Percentiles rank a stretch among this genome's conserved stretches.
Evolutionary conservation across 768 basidiomycete species (phyloP).

Genomic region (Myochromella boudieri): DNA sequence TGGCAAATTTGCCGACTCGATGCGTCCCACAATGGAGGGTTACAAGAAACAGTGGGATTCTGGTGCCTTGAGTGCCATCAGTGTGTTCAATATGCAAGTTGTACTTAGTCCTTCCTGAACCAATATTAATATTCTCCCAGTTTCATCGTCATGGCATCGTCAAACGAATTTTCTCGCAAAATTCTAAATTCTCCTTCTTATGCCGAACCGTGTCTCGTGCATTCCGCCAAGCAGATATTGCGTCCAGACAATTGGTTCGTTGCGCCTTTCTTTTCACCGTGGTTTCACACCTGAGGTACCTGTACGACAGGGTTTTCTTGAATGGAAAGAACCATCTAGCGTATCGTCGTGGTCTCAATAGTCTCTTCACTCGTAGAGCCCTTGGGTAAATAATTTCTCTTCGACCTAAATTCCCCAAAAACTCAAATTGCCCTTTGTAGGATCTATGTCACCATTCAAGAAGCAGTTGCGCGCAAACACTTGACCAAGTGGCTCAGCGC

Average conservation of each 20-base stretch:
- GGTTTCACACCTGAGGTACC: background rate
- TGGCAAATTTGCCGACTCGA: slow-evolving; percentile 91
- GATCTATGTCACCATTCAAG: slow-evolving; percentile 84
- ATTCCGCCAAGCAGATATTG: slow-evolving; percentile 87
- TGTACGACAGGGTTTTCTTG: slow-evolving; percentile 82
- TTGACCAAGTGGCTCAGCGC: slow-evolving; percentile 70
- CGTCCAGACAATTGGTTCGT: slow-evolving; percentile 82
- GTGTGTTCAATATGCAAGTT: slow-evolving; percentile 96
- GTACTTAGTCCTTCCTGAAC: background rate
- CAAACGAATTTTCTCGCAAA: slow-evolving; percentile 90
- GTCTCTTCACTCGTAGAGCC: slow-evolving; percentile 92
- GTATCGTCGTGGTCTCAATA: slow-evolving; percentile 88
- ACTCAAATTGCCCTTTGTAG: slow-evolving; percentile 34
- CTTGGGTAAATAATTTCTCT: slow-evolving; percentile 60
- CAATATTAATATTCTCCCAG: slow-evolving; percentile 39
- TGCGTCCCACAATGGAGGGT: slow-evolving; percentile 87
- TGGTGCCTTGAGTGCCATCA: slow-evolving; percentile 83
- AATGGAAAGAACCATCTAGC: slow-evolving; percentile 92
- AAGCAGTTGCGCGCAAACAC: slow-evolving; percentile 76
- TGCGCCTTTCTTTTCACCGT: background rate
- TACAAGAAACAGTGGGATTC: slow-evolving; percentile 94
- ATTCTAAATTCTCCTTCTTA: slow-evolving; percentile 92
- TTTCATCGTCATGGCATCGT: slow-evolving; percentile 98
- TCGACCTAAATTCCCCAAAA: slow-evolving; percentile 5
- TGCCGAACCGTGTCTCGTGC: slow-evolving; percentile 92